Evolutionary conservation across 2,329 filamentous ascomycete genomes (phyloP).

Genomic region (Claviceps capensis): DNA sequence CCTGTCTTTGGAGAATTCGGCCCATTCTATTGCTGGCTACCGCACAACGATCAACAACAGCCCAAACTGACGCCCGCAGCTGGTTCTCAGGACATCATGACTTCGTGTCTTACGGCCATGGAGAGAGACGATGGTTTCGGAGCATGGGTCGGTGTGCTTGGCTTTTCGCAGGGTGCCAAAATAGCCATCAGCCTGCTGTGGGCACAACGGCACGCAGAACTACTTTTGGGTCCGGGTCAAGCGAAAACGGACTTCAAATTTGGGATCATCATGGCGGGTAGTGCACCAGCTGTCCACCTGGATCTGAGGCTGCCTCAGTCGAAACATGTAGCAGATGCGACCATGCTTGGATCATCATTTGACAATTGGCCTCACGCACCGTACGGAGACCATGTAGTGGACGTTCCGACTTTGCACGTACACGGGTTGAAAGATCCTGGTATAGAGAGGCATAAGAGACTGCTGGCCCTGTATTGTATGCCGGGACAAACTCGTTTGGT

Average conservation of each 20-base stretch:
- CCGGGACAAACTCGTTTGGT: conserved; percentile 39
- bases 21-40: conserved; percentile 50
- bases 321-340: conserved; percentile 22
- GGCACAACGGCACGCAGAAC: conserved; percentile 35
- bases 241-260: conserved; percentile 16
- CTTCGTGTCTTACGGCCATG: conserved; percentile 32
- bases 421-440: conserved; percentile 46
- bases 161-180: conserved; percentile 56
- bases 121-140: conserved; percentile 39
- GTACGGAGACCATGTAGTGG: conserved; percentile 23
- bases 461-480: conserved; percentile 48
- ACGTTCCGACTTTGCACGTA: conserved; percentile 22
- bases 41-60: conserved; percentile 33
- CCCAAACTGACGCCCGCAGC: conserved; percentile 39
- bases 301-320: conserved; percentile 36
- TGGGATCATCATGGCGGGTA: conserved; percentile 22
- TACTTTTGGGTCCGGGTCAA: not conserved
- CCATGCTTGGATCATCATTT: conserved; percentile 12
- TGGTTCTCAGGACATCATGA: conserved; percentile 25
- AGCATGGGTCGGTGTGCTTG: conserved; percentile 45
- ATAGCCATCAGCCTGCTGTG: conserved; percentile 45
- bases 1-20: conserved; percentile 51
- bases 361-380: conserved; percentile 30
- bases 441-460: conserved; percentile 31
- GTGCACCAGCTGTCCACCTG: conserved; percentile 18